These are phyloP conservation scores for Kitagawia praeruptora DNA, from an alignment of 129 eudicot species.

Conservation along the genomic window DNA sequence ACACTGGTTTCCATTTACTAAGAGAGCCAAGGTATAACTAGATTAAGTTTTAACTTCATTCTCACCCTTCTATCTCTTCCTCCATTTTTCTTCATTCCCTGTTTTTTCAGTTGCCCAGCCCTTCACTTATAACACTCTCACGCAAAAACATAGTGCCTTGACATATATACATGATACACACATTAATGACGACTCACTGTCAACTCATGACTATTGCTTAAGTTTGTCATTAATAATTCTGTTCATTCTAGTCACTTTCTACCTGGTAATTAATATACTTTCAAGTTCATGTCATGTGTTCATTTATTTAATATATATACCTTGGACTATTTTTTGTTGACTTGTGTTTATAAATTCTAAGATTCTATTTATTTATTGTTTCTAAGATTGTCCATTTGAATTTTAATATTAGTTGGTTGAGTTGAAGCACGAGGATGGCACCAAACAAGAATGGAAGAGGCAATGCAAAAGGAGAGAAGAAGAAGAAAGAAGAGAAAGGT, in stretches of 20 bases:
- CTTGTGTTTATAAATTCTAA: too few relatives aligned
- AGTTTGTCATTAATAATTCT: background rate
- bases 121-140: slow-evolving; percentile 10
- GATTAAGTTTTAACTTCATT: too few relatives aligned
- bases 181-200: slow-evolving; percentile 23
- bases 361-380: background rate
- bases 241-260: background rate
- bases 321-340: background rate
- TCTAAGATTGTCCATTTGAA: background rate
- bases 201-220: background rate
- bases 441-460: slow-evolving; percentile 90
- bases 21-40: too few relatives aligned
- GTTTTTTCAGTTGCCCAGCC: background rate
- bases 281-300: slow-evolving; percentile 8
- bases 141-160: background rate
- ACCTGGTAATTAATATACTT: slow-evolving; percentile 33
- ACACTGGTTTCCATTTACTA: too few relatives aligned
- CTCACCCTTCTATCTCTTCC: background rate
- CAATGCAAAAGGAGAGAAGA: slow-evolving; percentile 89
- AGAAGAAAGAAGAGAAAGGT: slow-evolving; percentile 99
- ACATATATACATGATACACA: background rate
- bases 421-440: slow-evolving; percentile 45
- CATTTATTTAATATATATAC: background rate
- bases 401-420: slow-evolving; percentile 17
- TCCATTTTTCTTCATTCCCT: slow-evolving; percentile 17